Conservation (phyloP, 73 alveolate species). For the Paramecium octaurelia region DNA sequence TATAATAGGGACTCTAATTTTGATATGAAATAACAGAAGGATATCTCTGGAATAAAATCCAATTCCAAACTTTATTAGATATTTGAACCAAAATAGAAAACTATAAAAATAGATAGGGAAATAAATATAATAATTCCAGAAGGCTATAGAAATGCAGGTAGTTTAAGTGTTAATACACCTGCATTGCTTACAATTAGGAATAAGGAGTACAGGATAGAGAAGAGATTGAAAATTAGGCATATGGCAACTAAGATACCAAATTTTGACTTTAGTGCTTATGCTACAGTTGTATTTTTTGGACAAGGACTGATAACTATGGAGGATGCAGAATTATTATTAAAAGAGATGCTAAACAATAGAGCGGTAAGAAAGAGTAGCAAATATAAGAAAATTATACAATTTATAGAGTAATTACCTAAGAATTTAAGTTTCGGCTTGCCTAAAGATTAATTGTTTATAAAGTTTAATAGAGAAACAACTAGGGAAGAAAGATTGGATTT, state of each 20-base stretch:
- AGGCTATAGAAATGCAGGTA: slow-evolving; percentile 69
- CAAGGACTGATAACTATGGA: not conserved
- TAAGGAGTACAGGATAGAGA: not conserved
- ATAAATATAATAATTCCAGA: slow-evolving; percentile 74
- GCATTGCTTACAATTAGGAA: not conserved
- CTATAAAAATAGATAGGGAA: slow-evolving; percentile 25
- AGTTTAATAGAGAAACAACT: slow-evolving; percentile 45
- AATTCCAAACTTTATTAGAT: not conserved
- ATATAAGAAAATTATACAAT: slow-evolving; percentile 37
- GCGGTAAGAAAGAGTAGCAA: not conserved
- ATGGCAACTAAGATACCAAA: slow-evolving; percentile 39
- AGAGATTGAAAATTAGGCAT: not conserved
- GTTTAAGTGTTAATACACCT: slow-evolving; percentile 71
- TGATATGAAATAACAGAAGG: not conserved
- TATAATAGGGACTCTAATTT: not conserved
- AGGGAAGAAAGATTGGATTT: slow-evolving; percentile 65
- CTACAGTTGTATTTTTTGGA: not conserved
- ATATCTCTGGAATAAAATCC: not conserved
- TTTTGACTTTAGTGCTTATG: not conserved
- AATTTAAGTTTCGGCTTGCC: slow-evolving; percentile 65
- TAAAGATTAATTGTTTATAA: slow-evolving; percentile 60
- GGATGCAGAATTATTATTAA: not conserved
- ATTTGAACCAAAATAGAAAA: not conserved
- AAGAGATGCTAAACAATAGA: not conserved
- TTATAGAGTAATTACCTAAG: not conserved